Evolutionary conservation across 2,329 filamentous ascomycete genomes (phyloP).

Genomic region (Colletotrichum musae): DNA sequence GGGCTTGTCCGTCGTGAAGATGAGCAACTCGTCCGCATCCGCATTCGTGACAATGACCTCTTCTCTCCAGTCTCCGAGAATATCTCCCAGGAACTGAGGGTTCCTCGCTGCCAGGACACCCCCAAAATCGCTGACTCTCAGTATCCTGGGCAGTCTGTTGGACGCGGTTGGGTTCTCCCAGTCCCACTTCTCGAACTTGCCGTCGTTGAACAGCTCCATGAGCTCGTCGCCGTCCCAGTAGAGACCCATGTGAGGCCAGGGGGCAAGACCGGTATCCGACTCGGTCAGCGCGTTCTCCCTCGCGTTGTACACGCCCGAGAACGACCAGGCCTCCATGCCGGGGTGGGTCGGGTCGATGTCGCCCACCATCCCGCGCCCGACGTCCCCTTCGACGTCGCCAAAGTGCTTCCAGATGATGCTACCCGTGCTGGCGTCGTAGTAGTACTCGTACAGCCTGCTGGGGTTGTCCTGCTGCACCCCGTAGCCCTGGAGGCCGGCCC

Average conservation of each 20-base stretch:
- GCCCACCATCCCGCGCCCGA: conserved; percentile 43
- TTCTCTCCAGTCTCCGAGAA: conserved; percentile 45
- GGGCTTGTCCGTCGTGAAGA: conserved; percentile 44
- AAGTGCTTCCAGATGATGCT: conserved; percentile 43
- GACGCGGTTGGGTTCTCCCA: neutral
- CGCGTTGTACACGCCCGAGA: conserved; percentile 43
- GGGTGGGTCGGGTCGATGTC: conserved; percentile 43
- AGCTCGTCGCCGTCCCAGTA: conserved; percentile 42
- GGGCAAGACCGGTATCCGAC: conserved; percentile 7
- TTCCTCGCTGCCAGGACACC: conserved; percentile 24
- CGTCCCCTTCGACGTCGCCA: conserved; percentile 17
- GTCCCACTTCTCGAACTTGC: conserved; percentile 45
- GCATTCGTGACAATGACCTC: conserved; percentile 43
- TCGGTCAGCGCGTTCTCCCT: conserved; percentile 27
- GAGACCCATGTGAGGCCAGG: conserved; percentile 34
- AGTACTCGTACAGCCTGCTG: conserved; percentile 42
- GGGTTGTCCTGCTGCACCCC: conserved; percentile 44
- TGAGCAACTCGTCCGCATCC: conserved; percentile 42
- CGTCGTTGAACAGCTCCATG: conserved; percentile 45
- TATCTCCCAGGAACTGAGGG: conserved; percentile 42
- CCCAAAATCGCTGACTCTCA: conserved; percentile 29
- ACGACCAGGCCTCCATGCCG: conserved; percentile 45
- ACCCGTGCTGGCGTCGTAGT: conserved; percentile 43
- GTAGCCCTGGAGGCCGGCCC: conserved; percentile 43
- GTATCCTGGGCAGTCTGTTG: conserved; percentile 10